phyloP scores from a whole-genome alignment of 768 basidiomycete species.

The Mycena sanguinolenta region DNA sequence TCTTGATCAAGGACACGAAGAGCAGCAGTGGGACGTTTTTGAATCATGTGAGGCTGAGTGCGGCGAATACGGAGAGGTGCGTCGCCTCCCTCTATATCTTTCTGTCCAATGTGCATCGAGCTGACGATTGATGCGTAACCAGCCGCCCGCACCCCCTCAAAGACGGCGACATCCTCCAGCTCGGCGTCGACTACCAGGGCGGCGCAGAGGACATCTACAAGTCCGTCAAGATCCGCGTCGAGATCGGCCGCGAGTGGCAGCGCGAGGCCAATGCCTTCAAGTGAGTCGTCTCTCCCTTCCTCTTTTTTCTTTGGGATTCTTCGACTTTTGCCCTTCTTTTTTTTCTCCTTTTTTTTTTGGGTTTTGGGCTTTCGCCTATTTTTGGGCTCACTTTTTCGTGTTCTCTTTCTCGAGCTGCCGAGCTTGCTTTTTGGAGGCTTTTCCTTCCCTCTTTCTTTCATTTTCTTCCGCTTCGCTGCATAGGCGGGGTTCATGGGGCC shows the following conservation, averaged over 20 bases:
- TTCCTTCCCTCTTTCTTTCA: too few species aligned
- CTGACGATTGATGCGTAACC: too few species aligned
- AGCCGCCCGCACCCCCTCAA: constrained; percentile 82
- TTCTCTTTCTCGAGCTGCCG: too few species aligned
- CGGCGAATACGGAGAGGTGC: constrained; percentile 85
- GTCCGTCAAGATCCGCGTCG: constrained; percentile 95
- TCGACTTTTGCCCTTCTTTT: too few species aligned
- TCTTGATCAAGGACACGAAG: constrained; percentile 93
- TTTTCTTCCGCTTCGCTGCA: too few species aligned
- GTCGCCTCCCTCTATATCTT: constrained; percentile 45
- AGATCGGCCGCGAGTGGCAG: constrained; percentile 93
- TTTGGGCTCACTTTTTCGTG: too few species aligned
- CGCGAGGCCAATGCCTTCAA: constrained; percentile 93
- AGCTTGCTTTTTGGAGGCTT: too few species aligned
- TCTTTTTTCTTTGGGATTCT: not conserved
- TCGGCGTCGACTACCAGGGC: constrained; percentile 98
- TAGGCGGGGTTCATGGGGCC: too few species aligned
- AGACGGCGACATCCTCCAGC: constrained; percentile 94
- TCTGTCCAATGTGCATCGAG: too few species aligned
- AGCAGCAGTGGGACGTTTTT: constrained; percentile 93
- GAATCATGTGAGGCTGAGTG: constrained; percentile 88
- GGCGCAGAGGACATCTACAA: constrained; percentile 96
- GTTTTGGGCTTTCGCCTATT: too few species aligned
- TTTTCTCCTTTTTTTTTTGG: too few species aligned
- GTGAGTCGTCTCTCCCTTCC: constrained; percentile 47